Percentiles rank a stretch among this genome's conserved stretches.
Conservation (phyloP, 441 rosid species). For the Euphorbia schlechtendalii region DNA sequence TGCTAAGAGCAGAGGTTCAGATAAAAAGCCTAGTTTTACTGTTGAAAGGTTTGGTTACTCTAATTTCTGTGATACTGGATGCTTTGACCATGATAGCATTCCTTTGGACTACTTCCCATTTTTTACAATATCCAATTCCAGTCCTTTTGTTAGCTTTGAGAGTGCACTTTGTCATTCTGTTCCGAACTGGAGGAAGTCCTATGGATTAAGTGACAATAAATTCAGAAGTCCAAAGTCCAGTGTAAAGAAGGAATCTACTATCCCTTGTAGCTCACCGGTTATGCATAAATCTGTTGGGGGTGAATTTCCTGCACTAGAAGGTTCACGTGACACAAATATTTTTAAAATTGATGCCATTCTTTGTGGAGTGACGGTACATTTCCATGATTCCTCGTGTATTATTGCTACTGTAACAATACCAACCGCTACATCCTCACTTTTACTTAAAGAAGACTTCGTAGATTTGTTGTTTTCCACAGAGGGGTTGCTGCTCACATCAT, state of each 20-base stretch:
- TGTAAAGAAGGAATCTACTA: constrained; percentile 27
- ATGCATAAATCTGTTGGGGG: constrained; percentile 18
- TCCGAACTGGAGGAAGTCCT: constrained; percentile 60
- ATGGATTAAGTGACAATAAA: constrained; percentile 34
- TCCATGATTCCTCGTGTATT: constrained; percentile 78
- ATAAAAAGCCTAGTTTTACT: constrained; percentile 34
- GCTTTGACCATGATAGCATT: constrained; percentile 44
- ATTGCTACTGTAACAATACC: constrained; percentile 67
- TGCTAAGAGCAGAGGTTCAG: constrained; percentile 24
- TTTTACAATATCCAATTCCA: constrained; percentile 47
- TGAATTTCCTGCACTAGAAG: constrained; percentile 21
- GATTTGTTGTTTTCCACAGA: constrained; percentile 67
- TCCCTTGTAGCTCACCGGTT: constrained; percentile 13
- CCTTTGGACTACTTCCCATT: constrained; percentile 73
- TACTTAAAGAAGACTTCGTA: constrained; percentile 38
- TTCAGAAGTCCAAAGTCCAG: constrained; percentile 33
- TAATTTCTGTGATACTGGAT: constrained; percentile 53
- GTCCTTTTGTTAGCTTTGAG: constrained; percentile 49
- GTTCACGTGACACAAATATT: constrained; percentile 24
- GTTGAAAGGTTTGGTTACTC: constrained; percentile 74
- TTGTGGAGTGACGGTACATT: constrained; percentile 54
- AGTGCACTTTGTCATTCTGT: constrained; percentile 41
- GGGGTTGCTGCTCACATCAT: constrained; percentile 66
- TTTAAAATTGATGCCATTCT: constrained; percentile 44
- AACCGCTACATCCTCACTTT: constrained; percentile 38